Conservation (phyloP, 805 yeast genomes). For the Candida namnaoensis region DNA sequence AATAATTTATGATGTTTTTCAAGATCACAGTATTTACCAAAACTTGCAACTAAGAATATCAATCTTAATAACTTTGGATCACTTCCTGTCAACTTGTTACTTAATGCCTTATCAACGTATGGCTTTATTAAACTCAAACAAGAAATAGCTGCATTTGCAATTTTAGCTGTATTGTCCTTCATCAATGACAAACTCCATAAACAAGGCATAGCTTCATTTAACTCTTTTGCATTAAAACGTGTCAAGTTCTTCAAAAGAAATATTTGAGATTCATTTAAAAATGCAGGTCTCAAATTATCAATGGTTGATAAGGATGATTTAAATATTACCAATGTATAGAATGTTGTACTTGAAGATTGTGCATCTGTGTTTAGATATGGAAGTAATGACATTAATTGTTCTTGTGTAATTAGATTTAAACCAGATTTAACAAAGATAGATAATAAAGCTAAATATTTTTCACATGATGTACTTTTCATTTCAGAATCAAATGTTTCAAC, state of each 20-base stretch:
- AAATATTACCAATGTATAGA: conserved; percentile 46
- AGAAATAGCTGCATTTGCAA: conserved; percentile 58
- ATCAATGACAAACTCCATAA: conserved; percentile 46
- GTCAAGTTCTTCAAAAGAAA: conserved; percentile 50
- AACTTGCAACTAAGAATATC: conserved; percentile 55
- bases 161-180: conserved; percentile 34
- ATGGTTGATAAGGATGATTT: conserved; percentile 36
- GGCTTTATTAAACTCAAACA: conserved; percentile 45
- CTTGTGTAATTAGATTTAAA: conserved; percentile 48
- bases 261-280: conserved; percentile 38
- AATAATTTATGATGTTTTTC: conserved; percentile 35
- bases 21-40: conserved; percentile 64
- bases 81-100: conserved; percentile 17
- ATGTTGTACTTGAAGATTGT: conserved; percentile 28
- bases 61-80: conserved; percentile 47
- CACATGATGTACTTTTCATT: conserved; percentile 17
- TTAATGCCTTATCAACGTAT: conserved; percentile 23
- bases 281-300: conserved; percentile 38
- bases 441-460: conserved; percentile 37
- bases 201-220: conserved; percentile 70
- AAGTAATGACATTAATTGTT: conserved; percentile 57
- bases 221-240: conserved; percentile 48
- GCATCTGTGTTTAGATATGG: conserved; percentile 50
- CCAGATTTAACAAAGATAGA: conserved; percentile 47
- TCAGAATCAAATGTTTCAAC: conserved; percentile 23